Base-by-base conservation (phyloP, 2,329 filamentous ascomycete genomes). In the Cladosporium cucumerinum region DNA sequence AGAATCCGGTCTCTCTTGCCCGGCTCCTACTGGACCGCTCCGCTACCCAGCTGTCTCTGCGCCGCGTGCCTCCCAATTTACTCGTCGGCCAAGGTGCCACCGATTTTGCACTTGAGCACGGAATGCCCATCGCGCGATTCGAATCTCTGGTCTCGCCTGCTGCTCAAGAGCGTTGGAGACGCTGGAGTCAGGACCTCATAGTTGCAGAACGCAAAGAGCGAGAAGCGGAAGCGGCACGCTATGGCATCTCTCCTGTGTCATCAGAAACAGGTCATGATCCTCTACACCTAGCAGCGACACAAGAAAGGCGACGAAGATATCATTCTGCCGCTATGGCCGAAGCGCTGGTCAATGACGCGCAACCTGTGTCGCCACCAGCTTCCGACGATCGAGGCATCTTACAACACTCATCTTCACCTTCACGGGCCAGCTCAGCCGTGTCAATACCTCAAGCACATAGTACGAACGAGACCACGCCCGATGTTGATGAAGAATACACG, bases 51-150 rank as follows among this genome's bases (percentile, higher is more conserved):
- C 79, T 98, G n/a, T 91, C 92, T 8, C 85, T 98, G 59, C 87
- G 91, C 63, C 88, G 95, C 64, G 93, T 99, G 4, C 93, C 96
- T 10, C 95, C 95, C 11, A 98, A 97, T 72, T 86, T 97, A 26
- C 85, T 99, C 1, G 91, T 96, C 12, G 92, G 92, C 36, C 84
- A 91, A 69, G 95, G 95, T 12, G 95, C 95, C 18, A 89, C 86
- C 51, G 86, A 89, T n/a, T 99, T 96, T 77, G 95, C 94, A 0
- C 86, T 86, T 66, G 88, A 94, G 66, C 86, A 93, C 69, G 89
- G 91, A 10, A 86, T 98, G 74, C 80, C 85, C 0, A 82, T 92
- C 12, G 82, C 93, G n/a, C 84, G 87, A 6, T 88, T 92, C 71
- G 90, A 95, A 51, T 84, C 83, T 51, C 82, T 99, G 21, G 84